Evolutionary conservation across 805 yeast genomes (phyloP).

Genomic region (Torulaspora franciscae): DNA sequence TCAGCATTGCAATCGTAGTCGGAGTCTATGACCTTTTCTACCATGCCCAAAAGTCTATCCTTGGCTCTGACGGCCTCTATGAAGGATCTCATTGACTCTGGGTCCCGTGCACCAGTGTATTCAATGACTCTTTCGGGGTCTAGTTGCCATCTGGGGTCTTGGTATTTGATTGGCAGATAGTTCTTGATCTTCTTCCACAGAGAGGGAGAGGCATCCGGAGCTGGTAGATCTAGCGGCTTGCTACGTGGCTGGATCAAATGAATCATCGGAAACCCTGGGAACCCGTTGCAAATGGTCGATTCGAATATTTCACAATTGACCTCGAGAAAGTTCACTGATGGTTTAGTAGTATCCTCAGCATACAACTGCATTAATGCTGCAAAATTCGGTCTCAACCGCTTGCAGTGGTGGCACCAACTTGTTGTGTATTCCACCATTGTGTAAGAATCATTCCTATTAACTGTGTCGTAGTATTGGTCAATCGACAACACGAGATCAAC

Average conservation of each 20-base stretch:
- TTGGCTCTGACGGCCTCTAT: conserved; percentile 35
- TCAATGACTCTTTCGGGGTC: conserved; percentile 44
- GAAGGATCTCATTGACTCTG: conserved; percentile 47
- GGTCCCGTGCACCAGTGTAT: conserved; percentile 50
- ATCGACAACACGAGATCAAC: conserved; percentile 20
- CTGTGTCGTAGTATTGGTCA: conserved; percentile 30
- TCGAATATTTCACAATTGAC: conserved; percentile 36
- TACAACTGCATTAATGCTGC: conserved; percentile 44
- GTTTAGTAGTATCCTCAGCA: conserved; percentile 14
- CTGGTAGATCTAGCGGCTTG: conserved; percentile 11
- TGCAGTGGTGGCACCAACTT: conserved; percentile 71
- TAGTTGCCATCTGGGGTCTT: conserved; percentile 22
- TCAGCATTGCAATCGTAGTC: conserved; percentile 10
- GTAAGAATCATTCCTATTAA: conserved; percentile 26
- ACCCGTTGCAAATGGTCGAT: conserved; percentile 26
- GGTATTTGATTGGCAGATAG: conserved; percentile 4
- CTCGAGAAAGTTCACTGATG: conserved; percentile 27
- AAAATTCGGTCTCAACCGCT: conserved; percentile 50
- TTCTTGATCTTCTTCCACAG: conserved; percentile 13
- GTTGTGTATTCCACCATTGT: conserved; percentile 45
- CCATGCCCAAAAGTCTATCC: conserved; percentile 11
- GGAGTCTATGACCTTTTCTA: conserved; percentile 37
- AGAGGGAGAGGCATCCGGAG: conserved; percentile 3
- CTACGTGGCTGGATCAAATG: conserved; percentile 50
- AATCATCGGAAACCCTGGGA: conserved; percentile 61